Evolutionary conservation across 176 grass and related monocot species (phyloP).

Genomic region (Triticum dicoccoides): DNA sequence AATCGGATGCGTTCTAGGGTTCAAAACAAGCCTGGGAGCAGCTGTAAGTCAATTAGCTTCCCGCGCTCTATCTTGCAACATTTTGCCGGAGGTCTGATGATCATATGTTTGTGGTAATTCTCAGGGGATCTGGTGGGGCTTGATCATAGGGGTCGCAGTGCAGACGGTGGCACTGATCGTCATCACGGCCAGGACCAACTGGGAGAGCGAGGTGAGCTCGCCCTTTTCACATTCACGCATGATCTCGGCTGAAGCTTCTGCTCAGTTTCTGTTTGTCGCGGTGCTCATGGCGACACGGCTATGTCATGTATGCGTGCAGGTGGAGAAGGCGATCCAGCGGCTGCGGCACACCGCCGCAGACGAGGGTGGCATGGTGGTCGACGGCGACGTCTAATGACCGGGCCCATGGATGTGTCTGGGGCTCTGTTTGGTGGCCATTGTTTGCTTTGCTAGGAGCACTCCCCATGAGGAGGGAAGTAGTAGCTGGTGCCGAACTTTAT

Average conservation of each 20-base stretch:
- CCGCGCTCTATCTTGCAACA: not conserved
- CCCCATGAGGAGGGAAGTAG: not conserved
- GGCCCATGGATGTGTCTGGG: not conserved
- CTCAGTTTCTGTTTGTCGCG: not conserved
- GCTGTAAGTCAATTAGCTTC: conserved; percentile 39
- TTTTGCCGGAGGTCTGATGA: not conserved
- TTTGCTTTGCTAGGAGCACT: not conserved
- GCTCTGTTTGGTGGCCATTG: not conserved
- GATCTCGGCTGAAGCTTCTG: not conserved
- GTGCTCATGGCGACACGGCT: not conserved
- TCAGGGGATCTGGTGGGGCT: conserved; percentile 90
- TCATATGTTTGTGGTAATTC: not conserved
- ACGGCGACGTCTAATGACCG: not conserved
- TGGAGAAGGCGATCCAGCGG: conserved; percentile 45
- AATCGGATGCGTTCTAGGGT: conserved; percentile 67
- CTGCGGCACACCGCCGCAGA: conserved; percentile 27
- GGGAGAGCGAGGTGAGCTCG: conserved; percentile 60
- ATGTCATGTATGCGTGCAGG: conserved; percentile 3
- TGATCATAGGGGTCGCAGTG: conserved; percentile 66
- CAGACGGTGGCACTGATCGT: conserved; percentile 65
- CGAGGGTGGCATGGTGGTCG: conserved; percentile 4
- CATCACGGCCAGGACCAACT: conserved; percentile 71
- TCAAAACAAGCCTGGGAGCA: conserved; percentile 57
- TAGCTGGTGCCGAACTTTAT: not conserved
- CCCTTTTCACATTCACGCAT: not conserved